phyloP scores from a whole-genome alignment of 768 basidiomycete genomes.

The Tricholoma bakamatsutake region DNA sequence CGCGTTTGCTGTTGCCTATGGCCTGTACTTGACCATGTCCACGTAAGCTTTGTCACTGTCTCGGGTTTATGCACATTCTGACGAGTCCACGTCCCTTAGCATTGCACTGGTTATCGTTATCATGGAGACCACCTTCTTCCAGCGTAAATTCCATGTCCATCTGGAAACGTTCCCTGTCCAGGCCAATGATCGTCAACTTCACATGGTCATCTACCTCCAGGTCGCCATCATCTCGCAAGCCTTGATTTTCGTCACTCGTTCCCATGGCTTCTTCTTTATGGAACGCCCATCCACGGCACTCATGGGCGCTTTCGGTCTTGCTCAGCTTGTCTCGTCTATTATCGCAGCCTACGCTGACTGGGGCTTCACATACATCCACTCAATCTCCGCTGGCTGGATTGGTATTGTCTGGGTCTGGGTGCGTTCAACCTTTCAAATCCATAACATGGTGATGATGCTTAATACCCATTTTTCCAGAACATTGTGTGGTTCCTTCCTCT shows the following conservation, averaged over 20 bases:
- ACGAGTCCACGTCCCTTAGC: conserved; percentile 28
- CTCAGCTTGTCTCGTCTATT: conserved; percentile 92
- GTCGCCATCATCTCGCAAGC: conserved; percentile 99
- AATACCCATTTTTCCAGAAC: conserved; percentile 48
- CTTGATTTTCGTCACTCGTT: conserved; percentile 92
- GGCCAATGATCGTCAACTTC: conserved; percentile 68
- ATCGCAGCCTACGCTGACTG: conserved; percentile 92
- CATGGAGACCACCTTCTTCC: conserved; percentile 86
- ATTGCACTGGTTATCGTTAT: conserved; percentile 79
- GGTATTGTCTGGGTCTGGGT: conserved; percentile 98
- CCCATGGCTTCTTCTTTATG: conserved; percentile 96
- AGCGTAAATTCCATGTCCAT: conserved; percentile 72
- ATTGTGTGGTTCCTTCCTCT: conserved; percentile 95
- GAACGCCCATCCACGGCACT: conserved; percentile 89
- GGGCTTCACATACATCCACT: conserved; percentile 83
- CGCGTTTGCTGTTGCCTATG: conserved; percentile 92
- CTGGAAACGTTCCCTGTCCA: conserved; percentile 35
- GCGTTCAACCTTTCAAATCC: conserved; percentile 24
- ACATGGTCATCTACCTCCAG: conserved; percentile 91
- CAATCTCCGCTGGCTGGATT: conserved; percentile 90
- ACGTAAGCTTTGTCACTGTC: conserved; percentile 53
- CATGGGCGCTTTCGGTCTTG: conserved; percentile 84
- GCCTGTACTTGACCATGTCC: conserved; percentile 86
- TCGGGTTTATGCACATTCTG: conserved; percentile 6
- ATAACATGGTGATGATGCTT: neutral